These are phyloP conservation scores for Penicillium waksmanii DNA, from an alignment of 495 filamentous ascomycete genomes.

Conservation along the genomic window DNA sequence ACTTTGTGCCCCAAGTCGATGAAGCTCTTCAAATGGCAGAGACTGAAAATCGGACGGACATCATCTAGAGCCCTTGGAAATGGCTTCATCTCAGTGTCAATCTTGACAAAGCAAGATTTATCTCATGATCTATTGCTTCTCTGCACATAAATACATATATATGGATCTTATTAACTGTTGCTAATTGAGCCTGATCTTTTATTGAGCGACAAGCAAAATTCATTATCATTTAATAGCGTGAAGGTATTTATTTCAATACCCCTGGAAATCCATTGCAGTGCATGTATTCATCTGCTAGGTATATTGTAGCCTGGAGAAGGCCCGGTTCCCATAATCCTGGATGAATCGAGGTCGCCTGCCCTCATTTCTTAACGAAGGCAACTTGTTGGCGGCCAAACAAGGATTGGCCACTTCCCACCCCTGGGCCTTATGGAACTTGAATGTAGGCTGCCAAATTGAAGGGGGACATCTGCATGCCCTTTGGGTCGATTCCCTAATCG, in stretches of 20 bases:
- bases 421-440: not conserved
- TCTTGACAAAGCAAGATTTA: constrained; percentile 9
- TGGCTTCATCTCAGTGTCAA: not conserved
- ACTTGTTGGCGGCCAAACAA: too few relatives aligned
- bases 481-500: not conserved
- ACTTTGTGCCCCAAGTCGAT: constrained; percentile 83
- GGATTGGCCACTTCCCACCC: too few relatives aligned
- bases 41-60: constrained; percentile 50
- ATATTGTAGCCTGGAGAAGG: not conserved
- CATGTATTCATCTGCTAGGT: not conserved
- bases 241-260: not conserved
- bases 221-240: constrained; percentile 5
- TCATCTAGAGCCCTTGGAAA: constrained; percentile 15
- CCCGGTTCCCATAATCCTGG: too few relatives aligned
- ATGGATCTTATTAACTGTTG: not conserved
- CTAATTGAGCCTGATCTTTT: constrained; percentile 5
- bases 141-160: not conserved
- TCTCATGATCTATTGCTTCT: not conserved
- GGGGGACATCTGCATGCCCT: not conserved
- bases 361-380: too few relatives aligned
- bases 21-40: constrained; percentile 83
- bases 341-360: too few relatives aligned
- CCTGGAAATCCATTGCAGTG: not conserved
- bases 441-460: not conserved
- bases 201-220: constrained; percentile 12